A percentile compares a stretch with the other conserved stretches of the same genome.
These are phyloP conservation scores for Cutaneotrichosporon dermatis DNA, from an alignment of 1,284 basidiomycete species.

Conservation along the genomic window DNA sequence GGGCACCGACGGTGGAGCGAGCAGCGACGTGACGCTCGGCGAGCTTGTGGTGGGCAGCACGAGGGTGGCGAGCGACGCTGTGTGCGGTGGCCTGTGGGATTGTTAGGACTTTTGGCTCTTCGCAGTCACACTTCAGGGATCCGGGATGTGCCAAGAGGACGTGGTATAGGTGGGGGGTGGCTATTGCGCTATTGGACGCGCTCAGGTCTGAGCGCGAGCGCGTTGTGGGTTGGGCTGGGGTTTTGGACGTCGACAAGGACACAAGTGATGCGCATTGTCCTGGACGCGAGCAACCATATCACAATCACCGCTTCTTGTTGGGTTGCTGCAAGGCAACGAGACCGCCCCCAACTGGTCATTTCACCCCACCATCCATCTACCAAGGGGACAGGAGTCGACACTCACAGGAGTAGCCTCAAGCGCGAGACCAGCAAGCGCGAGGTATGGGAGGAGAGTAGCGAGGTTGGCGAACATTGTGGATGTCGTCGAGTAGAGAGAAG, in stretches of 20 bases:
- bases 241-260: no score
- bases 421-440: slow-evolving; percentile 18
- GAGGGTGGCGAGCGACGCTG: slow-evolving; percentile 7
- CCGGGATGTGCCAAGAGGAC: neutral
- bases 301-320: no score
- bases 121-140: no score
- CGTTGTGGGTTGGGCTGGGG: no score
- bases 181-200: no score
- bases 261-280: no score
- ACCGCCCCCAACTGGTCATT: no score
- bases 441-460: slow-evolving; percentile 19
- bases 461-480: slow-evolving; percentile 15
- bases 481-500: neutral
- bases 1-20: slow-evolving; percentile 5
- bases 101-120: no score
- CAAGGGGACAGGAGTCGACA: neutral
- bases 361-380: neutral
- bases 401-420: slow-evolving; percentile 20
- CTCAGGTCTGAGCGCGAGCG: no score
- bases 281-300: no score
- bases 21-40: neutral
- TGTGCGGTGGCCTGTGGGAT: slow-evolving; percentile 9
- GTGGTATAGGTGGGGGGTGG: no score
- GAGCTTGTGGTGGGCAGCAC: slow-evolving; percentile 1
- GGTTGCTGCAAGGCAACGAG: neutral